Evolutionary conservation across 179 eudicot species (phyloP), one percentile per base, ranked within the genome.

Genomic region (Camellia oleifera): DNA sequence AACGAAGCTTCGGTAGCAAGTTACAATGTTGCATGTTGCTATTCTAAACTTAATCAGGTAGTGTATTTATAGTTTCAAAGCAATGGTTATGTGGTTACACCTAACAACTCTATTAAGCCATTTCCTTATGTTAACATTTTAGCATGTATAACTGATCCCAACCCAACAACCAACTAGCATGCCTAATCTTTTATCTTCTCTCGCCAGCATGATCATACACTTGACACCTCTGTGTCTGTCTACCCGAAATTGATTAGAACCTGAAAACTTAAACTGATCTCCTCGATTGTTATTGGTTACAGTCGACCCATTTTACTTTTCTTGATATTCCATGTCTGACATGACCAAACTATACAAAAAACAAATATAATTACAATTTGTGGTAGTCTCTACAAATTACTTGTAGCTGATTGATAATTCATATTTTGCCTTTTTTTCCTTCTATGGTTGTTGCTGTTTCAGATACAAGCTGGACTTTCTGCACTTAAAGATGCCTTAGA

Each of bases 1-100:
- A 73, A 80, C 2, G 99, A 96, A 88, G 86, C 97, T 83, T 86
- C 94, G 52, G 92, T 95, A 23, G 96, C 99, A 40, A 92, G 92
- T 85, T 94, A 94, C 90, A 94, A 94, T 80, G 99, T 94, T 57
- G 97, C 97, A 14, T 94, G 99, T 81, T 94, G 99, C 82, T 96
- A 96, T 85, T 88, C 99, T 48, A 96, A 96, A 89, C 92, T 96
- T 76, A 88, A 96, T 82, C 98, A 94, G 93, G 99, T 94, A 85
- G 26, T 32, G 40, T 56, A 54, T 15, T 12, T 54, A 23, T 6
- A 20, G 69, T 63, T 6, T 57, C 17, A 57, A 14, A 57, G 15
- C 3, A 57, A 57, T 57, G 61, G 26, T 5, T 32, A 32, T 32
- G 40, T 32, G 40, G 40, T 1, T 32, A 52, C 7, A 50, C 4